Evolutionary conservation across 2,329 filamentous ascomycete genomes (phyloP).

Genomic region (Monosporascus cannonballus): DNA sequence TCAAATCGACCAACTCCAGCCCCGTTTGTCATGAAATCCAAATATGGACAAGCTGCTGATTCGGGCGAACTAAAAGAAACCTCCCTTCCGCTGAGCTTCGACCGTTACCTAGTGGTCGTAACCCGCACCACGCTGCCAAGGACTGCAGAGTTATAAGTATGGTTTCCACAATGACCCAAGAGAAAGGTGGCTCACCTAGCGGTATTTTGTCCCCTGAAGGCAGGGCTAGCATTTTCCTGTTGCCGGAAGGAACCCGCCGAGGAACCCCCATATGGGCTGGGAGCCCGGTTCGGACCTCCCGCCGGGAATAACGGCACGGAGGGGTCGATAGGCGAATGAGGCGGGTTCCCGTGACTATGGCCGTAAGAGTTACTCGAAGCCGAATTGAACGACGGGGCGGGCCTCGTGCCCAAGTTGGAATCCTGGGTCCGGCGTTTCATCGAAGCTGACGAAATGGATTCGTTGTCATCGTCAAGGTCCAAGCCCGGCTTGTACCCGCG

Average conservation of each 20-base stretch:
- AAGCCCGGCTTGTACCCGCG: conserved; percentile 47
- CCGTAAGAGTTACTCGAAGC: conserved; percentile 7
- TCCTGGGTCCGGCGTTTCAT: conserved; percentile 32
- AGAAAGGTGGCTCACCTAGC: conserved; percentile 34
- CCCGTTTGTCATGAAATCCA: conserved; percentile 24
- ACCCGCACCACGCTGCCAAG: conserved; percentile 51
- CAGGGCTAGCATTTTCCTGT: conserved; percentile 35
- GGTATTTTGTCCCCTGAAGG: conserved; percentile 35
- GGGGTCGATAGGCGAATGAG: conserved; percentile 42
- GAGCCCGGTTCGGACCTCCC: conserved; percentile 19
- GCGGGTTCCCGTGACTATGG: conserved; percentile 24
- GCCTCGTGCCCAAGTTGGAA: conserved; percentile 14
- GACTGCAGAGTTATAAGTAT: conserved; percentile 30
- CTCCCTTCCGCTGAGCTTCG: conserved; percentile 13
- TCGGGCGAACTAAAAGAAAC: conserved; percentile 19
- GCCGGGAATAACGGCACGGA: conserved; percentile 46
- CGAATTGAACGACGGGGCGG: conserved; percentile 1
- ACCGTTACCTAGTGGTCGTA: conserved; percentile 39
- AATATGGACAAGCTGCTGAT: conserved; percentile 20
- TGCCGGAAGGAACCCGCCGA: conserved; percentile 28
- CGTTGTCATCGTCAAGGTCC: conserved; percentile 66
- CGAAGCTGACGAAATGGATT: conserved; percentile 55
- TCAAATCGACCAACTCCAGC: conserved; percentile 23
- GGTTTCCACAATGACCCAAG: background rate
- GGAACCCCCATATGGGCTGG: conserved; percentile 25